Conservation (phyloP, 2,329 filamentous ascomycete genomes). For the Diaporthe nobilis region DNA sequence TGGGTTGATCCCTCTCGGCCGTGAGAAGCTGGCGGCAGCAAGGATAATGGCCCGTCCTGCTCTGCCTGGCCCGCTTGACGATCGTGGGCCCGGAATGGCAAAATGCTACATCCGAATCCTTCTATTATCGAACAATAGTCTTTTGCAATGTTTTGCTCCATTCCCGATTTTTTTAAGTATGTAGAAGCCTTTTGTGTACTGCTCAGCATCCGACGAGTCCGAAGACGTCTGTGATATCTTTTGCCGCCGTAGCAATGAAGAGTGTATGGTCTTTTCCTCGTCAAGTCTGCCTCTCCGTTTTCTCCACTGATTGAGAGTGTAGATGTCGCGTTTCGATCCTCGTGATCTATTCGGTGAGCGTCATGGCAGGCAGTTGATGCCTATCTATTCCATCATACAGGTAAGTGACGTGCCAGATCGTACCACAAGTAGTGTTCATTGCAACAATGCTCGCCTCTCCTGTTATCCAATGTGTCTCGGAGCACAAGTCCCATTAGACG, state of each 20-base stretch:
- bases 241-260: not conserved
- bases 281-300: not conserved
- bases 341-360: not conserved
- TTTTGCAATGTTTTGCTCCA: not conserved
- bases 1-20: not conserved
- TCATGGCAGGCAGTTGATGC: not conserved
- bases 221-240: not conserved
- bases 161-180: rapidly evolving
- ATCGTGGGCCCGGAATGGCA: not conserved
- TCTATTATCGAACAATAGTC: not conserved
- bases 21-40: not conserved
- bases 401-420: not conserved
- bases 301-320: not conserved
- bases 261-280: not conserved
- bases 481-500: not conserved
- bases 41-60: not conserved
- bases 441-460: not conserved
- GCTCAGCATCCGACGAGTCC: not conserved
- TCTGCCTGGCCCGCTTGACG: not conserved
- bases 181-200: not conserved
- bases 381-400: not conserved
- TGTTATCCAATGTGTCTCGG: not conserved
- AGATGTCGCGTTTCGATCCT: not conserved
- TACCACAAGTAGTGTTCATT: not conserved
- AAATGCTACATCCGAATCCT: not conserved